These are phyloP conservation scores for Fonsecaea monophora DNA, from an alignment of 2,329 filamentous ascomycete species.

Conservation along the genomic window DNA sequence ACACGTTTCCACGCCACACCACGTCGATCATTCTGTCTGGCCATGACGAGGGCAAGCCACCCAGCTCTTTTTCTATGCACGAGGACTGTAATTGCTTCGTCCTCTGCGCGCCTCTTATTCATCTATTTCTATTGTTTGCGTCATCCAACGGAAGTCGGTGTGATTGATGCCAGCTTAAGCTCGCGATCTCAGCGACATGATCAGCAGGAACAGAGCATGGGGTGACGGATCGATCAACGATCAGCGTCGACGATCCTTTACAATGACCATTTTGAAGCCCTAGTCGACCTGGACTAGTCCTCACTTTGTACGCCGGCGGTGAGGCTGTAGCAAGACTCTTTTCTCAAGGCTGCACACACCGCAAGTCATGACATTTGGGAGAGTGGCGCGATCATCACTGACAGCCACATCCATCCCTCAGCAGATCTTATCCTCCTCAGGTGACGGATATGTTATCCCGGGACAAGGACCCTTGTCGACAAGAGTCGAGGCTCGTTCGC, in stretches of 20 bases:
- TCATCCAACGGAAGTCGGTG: background rate
- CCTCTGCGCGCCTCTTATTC: background rate
- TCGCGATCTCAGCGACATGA: background rate
- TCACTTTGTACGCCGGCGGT: background rate
- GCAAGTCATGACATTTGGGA: background rate
- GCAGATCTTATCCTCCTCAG: background rate
- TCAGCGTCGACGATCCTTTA: background rate
- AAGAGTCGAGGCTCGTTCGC: background rate
- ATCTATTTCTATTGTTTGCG: background rate
- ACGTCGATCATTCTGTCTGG: no score
- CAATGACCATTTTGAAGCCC: background rate
- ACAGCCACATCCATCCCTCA: background rate
- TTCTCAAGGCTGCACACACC: background rate
- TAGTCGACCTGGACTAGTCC: background rate
- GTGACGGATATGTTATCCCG: background rate
- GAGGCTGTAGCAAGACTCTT: background rate
- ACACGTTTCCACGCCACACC: no score
- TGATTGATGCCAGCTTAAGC: background rate
- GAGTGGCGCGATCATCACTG: background rate
- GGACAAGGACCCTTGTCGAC: background rate
- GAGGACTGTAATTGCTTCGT: background rate
- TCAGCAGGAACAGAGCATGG: slow-evolving; percentile 2
- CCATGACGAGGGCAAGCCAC: background rate
- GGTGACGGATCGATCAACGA: background rate
- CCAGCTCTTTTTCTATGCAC: background rate